These are phyloP conservation scores for Cladophialophora bantiana DNA, from an alignment of 2,329 filamentous ascomycete genomes.

Conservation along the genomic window DNA sequence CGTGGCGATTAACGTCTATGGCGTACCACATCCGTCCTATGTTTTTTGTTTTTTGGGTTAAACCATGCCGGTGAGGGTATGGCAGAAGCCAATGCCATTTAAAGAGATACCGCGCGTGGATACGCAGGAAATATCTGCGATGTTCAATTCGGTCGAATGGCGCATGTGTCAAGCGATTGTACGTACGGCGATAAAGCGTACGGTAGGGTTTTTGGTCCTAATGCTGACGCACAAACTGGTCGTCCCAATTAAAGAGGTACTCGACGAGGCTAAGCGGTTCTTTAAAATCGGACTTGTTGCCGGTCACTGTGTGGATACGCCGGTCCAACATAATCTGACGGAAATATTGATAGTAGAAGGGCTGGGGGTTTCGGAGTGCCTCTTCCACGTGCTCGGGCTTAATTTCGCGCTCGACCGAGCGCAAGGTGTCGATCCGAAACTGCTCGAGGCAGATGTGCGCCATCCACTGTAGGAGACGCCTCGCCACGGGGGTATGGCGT, in stretches of 20 bases:
- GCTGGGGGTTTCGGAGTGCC: not conserved
- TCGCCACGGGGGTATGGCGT: not conserved
- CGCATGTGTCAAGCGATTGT: not conserved
- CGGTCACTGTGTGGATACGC: not conserved
- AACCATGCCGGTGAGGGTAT: not conserved
- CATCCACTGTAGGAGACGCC: not conserved
- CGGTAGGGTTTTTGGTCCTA: not conserved
- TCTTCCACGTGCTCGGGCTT: not conserved
- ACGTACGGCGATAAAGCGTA: not conserved
- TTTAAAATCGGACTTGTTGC: not conserved
- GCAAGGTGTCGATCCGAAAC: not conserved
- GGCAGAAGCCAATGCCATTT: not conserved
- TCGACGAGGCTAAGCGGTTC: not conserved
- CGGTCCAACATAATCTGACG: not conserved
- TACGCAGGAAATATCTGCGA: not conserved
- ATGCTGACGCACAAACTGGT: not conserved
- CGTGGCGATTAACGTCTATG: not conserved
- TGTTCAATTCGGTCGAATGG: not conserved
- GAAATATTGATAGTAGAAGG: not conserved
- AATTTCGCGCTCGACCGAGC: not conserved
- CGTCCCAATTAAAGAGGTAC: not conserved
- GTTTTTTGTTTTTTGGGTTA: not conserved
- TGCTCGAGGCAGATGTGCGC: not conserved
- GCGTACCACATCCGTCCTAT: not conserved
- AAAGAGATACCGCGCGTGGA: not conserved